These are phyloP conservation scores for Draba incana DNA, from an alignment of 345 rosid genomes.

Conservation along the genomic window DNA sequence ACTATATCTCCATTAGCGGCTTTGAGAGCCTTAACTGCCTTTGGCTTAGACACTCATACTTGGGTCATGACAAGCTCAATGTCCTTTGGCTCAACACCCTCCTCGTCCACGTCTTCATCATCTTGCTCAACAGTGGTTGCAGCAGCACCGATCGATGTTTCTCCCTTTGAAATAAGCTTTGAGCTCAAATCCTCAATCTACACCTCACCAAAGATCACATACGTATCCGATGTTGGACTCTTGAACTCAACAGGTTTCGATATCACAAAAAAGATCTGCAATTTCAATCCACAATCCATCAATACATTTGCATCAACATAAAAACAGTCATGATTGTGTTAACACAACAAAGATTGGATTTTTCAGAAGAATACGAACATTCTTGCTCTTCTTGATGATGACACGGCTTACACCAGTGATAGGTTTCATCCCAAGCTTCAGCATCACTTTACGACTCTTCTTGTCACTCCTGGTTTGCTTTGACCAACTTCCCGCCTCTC, in stretches of 20 bases:
- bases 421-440: constrained; percentile 90
- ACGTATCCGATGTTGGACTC: constrained; percentile 85
- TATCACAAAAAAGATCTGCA: constrained; percentile 76
- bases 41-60: constrained; percentile 76
- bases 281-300: constrained; percentile 10
- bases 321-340: background rate
- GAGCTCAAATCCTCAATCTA: constrained; percentile 92
- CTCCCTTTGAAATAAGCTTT: constrained; percentile 70
- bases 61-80: constrained; percentile 91
- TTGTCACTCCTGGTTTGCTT: constrained; percentile 93
- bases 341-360: background rate
- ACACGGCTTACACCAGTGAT: constrained; percentile 80
- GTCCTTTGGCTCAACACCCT: constrained; percentile 87
- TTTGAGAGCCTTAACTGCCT: constrained; percentile 82
- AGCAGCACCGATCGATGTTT: constrained; percentile 48
- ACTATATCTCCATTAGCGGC: constrained; percentile 79
- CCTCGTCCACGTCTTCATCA: constrained; percentile 86
- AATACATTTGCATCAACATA: background rate
- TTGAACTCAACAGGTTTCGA: constrained; percentile 90
- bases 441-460: constrained; percentile 88
- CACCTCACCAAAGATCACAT: constrained; percentile 82
- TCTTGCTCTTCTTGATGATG: constrained; percentile 83
- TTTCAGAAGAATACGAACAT: constrained; percentile 48
- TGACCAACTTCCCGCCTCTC: constrained; percentile 60
- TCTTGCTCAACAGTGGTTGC: constrained; percentile 52